These are phyloP conservation scores for Colletotrichum navitas DNA, from an alignment of 2,329 filamentous ascomycete species.

Conservation along the genomic window DNA sequence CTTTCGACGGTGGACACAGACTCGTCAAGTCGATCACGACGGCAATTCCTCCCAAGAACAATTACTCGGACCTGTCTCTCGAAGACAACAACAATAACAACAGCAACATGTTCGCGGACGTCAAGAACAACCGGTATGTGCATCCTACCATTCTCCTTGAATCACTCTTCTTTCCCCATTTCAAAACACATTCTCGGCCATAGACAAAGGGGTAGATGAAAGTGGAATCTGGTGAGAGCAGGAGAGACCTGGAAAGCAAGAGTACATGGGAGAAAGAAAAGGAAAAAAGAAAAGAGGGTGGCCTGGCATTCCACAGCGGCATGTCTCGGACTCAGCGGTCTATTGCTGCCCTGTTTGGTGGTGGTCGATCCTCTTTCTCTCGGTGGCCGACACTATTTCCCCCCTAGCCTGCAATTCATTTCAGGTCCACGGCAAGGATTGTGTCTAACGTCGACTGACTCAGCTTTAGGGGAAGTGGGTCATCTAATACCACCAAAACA, in stretches of 20 bases:
- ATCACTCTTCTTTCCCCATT: constrained; percentile 32
- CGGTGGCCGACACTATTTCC: constrained; percentile 26
- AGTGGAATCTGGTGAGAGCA: background rate
- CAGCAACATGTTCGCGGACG: constrained; percentile 67
- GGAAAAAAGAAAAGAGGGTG: constrained; percentile 12
- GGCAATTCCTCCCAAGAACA: constrained; percentile 51
- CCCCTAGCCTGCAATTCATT: constrained; percentile 43
- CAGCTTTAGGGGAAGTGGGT: constrained; percentile 67
- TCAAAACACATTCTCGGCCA: constrained; percentile 36
- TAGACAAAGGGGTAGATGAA: constrained; percentile 14
- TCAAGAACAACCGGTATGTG: constrained; percentile 70
- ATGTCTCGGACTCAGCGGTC: constrained; percentile 40
- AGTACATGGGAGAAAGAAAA: background rate
- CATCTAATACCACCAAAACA: constrained; percentile 72
- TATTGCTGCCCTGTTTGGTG: constrained; percentile 28
- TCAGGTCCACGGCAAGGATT: constrained; percentile 43
- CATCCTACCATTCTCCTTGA: constrained; percentile 36
- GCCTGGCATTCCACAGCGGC: constrained; percentile 41
- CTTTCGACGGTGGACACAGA: constrained; percentile 64
- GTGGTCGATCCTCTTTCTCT: constrained; percentile 22
- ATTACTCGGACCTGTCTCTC: constrained; percentile 53
- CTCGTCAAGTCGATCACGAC: constrained; percentile 55
- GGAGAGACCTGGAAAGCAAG: constrained; percentile 6
- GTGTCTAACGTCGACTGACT: constrained; percentile 53
- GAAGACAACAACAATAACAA: constrained; percentile 62